Evolutionary conservation across 2,329 filamentous ascomycete genomes (phyloP), one percentile per base, ranked within the genome.

Genomic region (Ophiostoma perfectum): DNA sequence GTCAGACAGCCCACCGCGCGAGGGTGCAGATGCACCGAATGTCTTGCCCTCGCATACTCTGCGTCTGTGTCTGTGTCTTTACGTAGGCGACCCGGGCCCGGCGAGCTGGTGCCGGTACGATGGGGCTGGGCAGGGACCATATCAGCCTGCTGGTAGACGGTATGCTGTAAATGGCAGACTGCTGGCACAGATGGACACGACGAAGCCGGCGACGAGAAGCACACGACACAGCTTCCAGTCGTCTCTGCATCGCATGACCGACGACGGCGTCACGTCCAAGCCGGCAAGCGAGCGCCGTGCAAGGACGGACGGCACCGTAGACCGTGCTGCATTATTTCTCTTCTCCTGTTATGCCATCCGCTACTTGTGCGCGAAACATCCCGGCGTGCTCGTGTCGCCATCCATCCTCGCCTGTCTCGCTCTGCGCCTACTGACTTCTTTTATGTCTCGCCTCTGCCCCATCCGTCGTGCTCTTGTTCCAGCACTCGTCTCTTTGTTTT

Each of bases 31-130:
- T 16, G 9, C 52, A 60, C 27, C 27, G 63, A 38, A 49, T 42
- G 27, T 41, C 27, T 44, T 41, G 39, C 41, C 39, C 45, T 16
- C 60, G 66, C 66, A 68, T 65, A 58, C 62, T 58, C 27, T 18
- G 27, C 27, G 27, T 27, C 27, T 27, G 27, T 27, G 55, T 16
- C 55, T 38, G 27, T 60, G 55, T 60, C 55, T 60, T 27, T 14
- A 38, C 36, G 55, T 16, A 60, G 55, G 55, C 55, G 55, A 60
- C 55, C 55, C 55, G 55, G 27, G 38, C 38, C 55, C 55, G 55
- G 55, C 55, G 27, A 60, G 55, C 55, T 60, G 55, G 55, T 36
- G 55, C 27, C 27, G 55, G 27, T 60, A 18, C 55, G 55, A 60
- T 38, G 41, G 39, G 2, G 41, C n/a, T 64, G 62, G 41, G 14